Percentiles rank a stretch among this genome's conserved stretches.
Conservation (phyloP, 225 moss, liverwort and hornwort genomes). For the Asterella californica region DNA sequence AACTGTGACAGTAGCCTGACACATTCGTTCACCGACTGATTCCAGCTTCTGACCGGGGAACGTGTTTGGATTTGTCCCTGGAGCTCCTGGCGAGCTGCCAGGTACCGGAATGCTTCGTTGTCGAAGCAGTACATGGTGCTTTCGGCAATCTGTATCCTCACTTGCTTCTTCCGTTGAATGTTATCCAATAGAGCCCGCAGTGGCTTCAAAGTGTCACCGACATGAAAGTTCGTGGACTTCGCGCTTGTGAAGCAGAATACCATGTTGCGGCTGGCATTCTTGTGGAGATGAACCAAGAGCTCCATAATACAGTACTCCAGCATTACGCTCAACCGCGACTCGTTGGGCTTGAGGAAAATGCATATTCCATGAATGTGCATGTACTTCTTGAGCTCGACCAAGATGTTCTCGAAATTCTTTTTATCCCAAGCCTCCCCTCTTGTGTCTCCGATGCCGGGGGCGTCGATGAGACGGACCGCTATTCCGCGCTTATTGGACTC, state of each 20-base stretch:
- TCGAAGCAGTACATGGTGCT: conserved; percentile 29
- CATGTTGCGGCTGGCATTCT: conserved; percentile 10
- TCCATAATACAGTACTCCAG: conserved; percentile 22
- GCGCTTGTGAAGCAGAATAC: conserved; percentile 25
- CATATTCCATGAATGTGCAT: conserved; percentile 13
- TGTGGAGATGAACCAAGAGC: conserved; percentile 24
- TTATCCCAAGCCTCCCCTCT: conserved; percentile 34
- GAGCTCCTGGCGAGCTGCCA: conserved; percentile 7
- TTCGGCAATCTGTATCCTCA: conserved; percentile 13
- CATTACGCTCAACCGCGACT: conserved; percentile 20
- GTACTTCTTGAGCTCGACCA: conserved; percentile 1
- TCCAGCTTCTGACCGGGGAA: conserved; percentile 21
- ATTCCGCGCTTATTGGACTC: neutral
- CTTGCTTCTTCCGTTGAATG: conserved; percentile 13
- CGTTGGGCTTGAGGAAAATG: conserved; percentile 33
- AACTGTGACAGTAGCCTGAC: conserved; percentile 8
- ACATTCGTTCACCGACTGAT: conserved; percentile 13
- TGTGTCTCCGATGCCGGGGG: conserved; percentile 33
- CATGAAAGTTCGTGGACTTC: conserved; percentile 7
- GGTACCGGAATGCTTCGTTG: conserved; percentile 26
- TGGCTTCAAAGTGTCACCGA: conserved; percentile 17
- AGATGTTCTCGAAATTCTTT: conserved; percentile 28
- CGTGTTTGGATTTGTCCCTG: neutral
- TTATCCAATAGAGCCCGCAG: conserved; percentile 14
- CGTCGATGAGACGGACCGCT: conserved; percentile 29